Percentiles rank a stretch among this genome's conserved stretches.
Conservation (phyloP, 2,329 filamentous ascomycete genomes). For the Nothophoma quercina region DNA sequence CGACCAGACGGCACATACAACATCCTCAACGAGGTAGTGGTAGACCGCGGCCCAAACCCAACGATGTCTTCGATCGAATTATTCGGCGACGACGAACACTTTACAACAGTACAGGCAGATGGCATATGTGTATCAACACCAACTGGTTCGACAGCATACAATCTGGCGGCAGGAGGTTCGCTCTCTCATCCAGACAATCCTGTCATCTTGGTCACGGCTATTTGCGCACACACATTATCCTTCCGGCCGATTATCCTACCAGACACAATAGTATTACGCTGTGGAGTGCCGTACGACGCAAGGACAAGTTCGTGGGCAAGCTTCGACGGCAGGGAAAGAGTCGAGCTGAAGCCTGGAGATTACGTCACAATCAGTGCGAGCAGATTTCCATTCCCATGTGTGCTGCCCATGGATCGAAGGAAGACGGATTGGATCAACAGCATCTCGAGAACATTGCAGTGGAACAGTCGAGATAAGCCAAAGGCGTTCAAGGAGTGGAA, state of each 20-base stretch:
- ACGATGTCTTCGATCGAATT: conserved; percentile 93
- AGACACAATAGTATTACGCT: conserved; percentile 90
- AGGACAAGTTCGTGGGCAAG: conserved; percentile 94
- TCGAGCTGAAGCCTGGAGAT: conserved; percentile 80
- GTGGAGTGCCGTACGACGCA: conserved; percentile 94
- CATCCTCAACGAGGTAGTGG: conserved; percentile 95
- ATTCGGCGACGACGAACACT: conserved; percentile 94
- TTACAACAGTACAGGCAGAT: conserved; percentile 91
- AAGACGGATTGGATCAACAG: conserved; percentile 85
- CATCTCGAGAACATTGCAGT: conserved; percentile 79
- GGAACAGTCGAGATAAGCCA: conserved; percentile 82
- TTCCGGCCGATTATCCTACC: conserved; percentile 97
- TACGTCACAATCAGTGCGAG: conserved; percentile 86
- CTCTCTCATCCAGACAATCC: conserved; percentile 96
- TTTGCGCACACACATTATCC: conserved; percentile 92
- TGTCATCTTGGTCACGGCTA: conserved; percentile 91
- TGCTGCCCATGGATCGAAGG: conserved; percentile 72
- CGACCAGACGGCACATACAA: conserved; percentile 83
- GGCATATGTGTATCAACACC: conserved; percentile 94
- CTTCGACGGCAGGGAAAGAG: conserved; percentile 85
- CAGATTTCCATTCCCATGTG: conserved; percentile 79
- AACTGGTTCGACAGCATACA: conserved; percentile 94
- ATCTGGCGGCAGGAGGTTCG: conserved; percentile 92
- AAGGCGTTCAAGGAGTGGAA: conserved; percentile 58
- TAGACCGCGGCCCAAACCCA: conserved; percentile 91